Evolutionary conservation across 2,329 filamentous ascomycete species (phyloP), one percentile per base, ranked within the genome.

Genomic region (Calonectria multiphialidica): DNA sequence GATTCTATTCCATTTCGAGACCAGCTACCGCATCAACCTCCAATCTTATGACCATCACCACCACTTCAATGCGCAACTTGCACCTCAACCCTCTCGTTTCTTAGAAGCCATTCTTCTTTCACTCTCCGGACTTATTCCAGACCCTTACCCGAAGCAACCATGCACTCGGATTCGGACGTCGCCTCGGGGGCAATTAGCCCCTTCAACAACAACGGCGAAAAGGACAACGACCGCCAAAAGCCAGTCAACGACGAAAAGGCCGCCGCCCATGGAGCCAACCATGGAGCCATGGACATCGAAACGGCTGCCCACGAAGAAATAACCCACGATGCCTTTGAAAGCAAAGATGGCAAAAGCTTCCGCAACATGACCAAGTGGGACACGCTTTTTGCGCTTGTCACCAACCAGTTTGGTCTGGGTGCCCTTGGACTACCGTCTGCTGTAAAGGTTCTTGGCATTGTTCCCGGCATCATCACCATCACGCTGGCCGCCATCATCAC

Each of bases 321-420:
- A 33, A 28, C 50, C 15, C 50, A 50, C 12, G 65, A 40, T 16
- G 16, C 68, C 49, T 71, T 68, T 55, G 63, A 65, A 15, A 59
- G 63, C 35, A 59, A 71, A 44, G 63, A 59, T 18, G 63, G 68
- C 37, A 65, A 65, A 12, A 71, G 66, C 57, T 73, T 71, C 63
- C 68, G 71, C 25, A 71, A 59, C 45, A 73, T 71, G 71, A 65
- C 55, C 55, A 57, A 59, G 33, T 68, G 70, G 62, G 68, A 73
- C 37, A 73, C 71, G 55, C 53, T 73, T 40, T 73, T 73, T 55
- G 68, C 71, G 44, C 71, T 73, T 47, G 62, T 73, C 63, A 73
- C 71, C 44, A 66, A 66, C 59, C 72, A 72, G 53, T 69, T 74
- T 44, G 69, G 72, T n/a, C 66, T 74, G 18, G 72, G 69, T 37